Base-by-base conservation (phyloP, 352 stramenopile genomes). In the Thalassiosira hispida region DNA sequence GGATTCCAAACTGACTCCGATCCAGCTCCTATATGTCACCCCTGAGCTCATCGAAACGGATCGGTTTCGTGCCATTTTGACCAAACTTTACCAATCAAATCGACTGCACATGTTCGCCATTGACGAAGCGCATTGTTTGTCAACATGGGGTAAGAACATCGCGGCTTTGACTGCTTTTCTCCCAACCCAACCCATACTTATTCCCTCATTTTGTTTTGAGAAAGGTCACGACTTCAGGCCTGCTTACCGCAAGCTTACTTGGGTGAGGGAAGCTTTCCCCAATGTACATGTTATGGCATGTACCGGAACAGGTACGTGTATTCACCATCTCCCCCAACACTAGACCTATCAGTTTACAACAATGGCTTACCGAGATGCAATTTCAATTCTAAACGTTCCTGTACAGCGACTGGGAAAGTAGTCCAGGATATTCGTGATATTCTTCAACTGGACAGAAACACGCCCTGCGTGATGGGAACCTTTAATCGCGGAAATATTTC, bases 1-100 rank as follows among this genome's bases (percentile, higher is more conserved):
- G 65, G 16, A 53, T 27, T 1, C 4, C 5, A 42, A 51, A 51
- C 35, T 69, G 20, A 75, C 31, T 51, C 79, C 65, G 3, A 96
- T 98, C 57, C 98, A 98, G 75, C 83, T 99, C 51, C 83, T 99
- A 0, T 99, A 99, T 83, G 94, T 98, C 52, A 99, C 97, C 8
- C 98, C 98, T 7, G 98, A 99, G 79, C 98, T 98, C 74, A 97
- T 99, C 57, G 94, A 96, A 25, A 98, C 91, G 0, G 67, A 88
- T 18, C 94, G 81, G n/a, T 95, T 93, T 71, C 68, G 78, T 33
- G 82, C 68, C 16, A 81, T 96, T 44, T 78, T 98, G 23, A 89
- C 86, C 57, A 85, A 97, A 57, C 72, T 97, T 9, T 63, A 94
- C 62, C 57, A 79, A 49, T 53, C 91, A 27, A 79, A 91, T 0